A percentile compares a stretch with the other conserved stretches of the same genome.
These are phyloP conservation scores for Crithidia fasciculata DNA, from an alignment of 208 protist genomes.

Conservation along the genomic window DNA sequence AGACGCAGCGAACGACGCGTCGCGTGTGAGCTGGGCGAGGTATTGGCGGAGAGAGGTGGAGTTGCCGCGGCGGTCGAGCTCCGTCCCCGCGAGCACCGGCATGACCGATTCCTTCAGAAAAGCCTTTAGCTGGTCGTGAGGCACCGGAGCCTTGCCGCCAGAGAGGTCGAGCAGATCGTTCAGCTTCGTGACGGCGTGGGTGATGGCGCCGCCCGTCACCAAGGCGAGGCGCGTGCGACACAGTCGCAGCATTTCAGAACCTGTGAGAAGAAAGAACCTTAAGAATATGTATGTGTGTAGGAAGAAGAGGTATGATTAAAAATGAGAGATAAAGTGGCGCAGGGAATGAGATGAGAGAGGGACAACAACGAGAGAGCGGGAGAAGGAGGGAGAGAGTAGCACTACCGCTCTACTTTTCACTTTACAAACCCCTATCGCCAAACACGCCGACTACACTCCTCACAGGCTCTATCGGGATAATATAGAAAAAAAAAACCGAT, in stretches of 20 bases:
- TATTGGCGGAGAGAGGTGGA: conserved; percentile 45
- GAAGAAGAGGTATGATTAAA: neutral
- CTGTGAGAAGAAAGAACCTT: neutral
- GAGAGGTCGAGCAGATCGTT: conserved; percentile 66
- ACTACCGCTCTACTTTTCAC: too few relatives aligned
- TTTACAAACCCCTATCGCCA: too few relatives aligned
- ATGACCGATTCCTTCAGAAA: conserved; percentile 69
- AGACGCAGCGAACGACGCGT: conserved; percentile 74
- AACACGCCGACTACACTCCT: too few relatives aligned
- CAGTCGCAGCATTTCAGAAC: conserved; percentile 28
- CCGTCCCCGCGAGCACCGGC: conserved; percentile 67
- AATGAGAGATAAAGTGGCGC: neutral
- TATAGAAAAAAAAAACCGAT: too few relatives aligned
- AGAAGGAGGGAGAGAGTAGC: too few relatives aligned
- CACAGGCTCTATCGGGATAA: too few relatives aligned
- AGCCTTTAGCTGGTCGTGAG: conserved; percentile 51
- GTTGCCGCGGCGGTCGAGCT: conserved; percentile 67
- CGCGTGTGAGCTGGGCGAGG: conserved; percentile 74
- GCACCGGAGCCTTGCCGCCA: conserved; percentile 25
- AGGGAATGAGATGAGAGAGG: too few relatives aligned
- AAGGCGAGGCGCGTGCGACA: conserved; percentile 12
- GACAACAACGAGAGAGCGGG: too few relatives aligned
- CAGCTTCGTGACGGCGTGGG: conserved; percentile 44
- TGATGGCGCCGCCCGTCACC: conserved; percentile 33
- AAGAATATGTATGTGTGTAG: neutral